Base-by-base conservation (phyloP, 176 grass and related monocot genomes). In the Dendrocalamus sinicus region DNA sequence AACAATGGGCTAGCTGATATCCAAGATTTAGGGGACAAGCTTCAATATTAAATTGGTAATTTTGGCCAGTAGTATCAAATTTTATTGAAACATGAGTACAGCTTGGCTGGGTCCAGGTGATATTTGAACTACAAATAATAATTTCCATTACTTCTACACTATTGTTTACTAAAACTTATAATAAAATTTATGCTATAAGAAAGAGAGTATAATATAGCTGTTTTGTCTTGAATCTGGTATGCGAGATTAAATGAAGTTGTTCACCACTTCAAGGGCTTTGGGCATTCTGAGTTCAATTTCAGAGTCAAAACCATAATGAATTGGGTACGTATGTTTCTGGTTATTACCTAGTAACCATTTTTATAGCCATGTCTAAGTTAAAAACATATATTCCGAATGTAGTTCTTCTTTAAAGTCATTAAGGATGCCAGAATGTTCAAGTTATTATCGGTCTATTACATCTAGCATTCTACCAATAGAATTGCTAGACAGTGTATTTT, bases 401-500 rank as follows among this genome's bases (percentile, higher is more conserved):
- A 52, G 28, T 67, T 11, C 47, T 80, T 79, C 60, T 66, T 35
- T n/a, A 53, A 66, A 35, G 26, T 51, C 63, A 81, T 53, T 68
- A 37, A 81, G 47, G 79, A 81, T 19, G 20, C 61, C 47, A 54
- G 7, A 52, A 54, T 69, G 20, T 55, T 54, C 59, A 48, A 39
- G 70, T 48, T 75, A 64, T 17, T 79, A 80, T 55, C 59, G 59
- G 15, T 28, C 62, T 75, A 64, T 67, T 54, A 65, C 53, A 85
- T 43, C 40, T 59, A 80, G 37, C 23, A 48, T 68, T 82, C 39
- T 87, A 66, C 48, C 8, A 17, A 64, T 35, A n/a, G 1, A 73
- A 80, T 20, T 37, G 51, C 16, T 57, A 58, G 12, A 24, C 14
- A 37, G 51, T 74, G 7, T 66, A 75, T 12, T 13, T 75, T 75